Evolutionary conservation across 1,139 yeast species (phyloP).

Genomic region (Protomyces lactucae-debilis): DNA sequence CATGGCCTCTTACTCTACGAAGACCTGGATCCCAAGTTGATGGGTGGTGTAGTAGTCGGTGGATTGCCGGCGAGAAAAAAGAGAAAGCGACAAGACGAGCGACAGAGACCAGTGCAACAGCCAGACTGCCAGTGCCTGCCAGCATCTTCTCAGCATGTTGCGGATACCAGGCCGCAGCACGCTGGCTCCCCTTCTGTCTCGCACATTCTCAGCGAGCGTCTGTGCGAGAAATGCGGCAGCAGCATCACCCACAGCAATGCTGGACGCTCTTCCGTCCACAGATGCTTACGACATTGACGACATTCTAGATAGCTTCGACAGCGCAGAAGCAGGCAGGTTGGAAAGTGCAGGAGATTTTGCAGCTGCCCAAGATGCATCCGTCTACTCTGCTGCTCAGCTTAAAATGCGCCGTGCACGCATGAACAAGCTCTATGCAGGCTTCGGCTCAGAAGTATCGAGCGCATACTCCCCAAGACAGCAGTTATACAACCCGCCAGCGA

Average conservation of each 20-base stretch:
- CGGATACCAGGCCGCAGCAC: too few species aligned
- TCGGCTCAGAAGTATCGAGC: conserved; percentile 1
- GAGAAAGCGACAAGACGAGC: too few species aligned
- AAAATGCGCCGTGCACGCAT: conserved; percentile 10
- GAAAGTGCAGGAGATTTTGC: conserved; percentile 1
- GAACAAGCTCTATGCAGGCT: background rate
- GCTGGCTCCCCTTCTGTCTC: too few species aligned
- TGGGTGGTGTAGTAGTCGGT: too few species aligned
- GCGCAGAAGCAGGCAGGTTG: background rate
- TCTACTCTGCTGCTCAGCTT: background rate
- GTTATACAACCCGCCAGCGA: conserved; percentile 5
- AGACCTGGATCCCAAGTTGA: too few species aligned
- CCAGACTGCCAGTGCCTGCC: too few species aligned
- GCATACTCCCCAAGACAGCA: conserved; percentile 4
- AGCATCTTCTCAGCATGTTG: too few species aligned
- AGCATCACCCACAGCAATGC: background rate
- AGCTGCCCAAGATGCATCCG: background rate
- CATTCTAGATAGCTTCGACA: conserved; percentile 13
- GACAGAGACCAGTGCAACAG: too few species aligned
- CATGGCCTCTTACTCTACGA: background rate
- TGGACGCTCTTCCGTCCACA: background rate
- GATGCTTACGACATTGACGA: conserved; percentile 7
- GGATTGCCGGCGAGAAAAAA: too few species aligned
- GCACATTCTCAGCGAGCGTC: too few species aligned
- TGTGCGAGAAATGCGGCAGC: too few species aligned